Evolutionary conservation across 1,284 basidiomycete genomes (phyloP).

Genomic region (Microbotryomycetes sp.): DNA sequence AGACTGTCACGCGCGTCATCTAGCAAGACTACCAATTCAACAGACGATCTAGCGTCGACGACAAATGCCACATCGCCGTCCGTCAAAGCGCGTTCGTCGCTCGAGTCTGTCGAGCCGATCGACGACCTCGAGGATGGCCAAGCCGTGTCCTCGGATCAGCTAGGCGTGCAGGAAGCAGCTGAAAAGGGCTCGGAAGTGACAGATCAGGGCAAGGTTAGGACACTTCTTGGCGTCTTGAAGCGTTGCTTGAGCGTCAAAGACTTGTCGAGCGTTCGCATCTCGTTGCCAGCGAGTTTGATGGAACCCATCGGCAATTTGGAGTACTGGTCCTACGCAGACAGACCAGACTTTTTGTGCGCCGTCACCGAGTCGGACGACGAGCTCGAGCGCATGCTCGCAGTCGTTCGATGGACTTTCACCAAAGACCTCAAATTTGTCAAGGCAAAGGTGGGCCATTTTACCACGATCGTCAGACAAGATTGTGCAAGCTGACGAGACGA

Average conservation of each 20-base stretch:
- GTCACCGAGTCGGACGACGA: conserved; percentile 49
- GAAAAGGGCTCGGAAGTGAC: neutral
- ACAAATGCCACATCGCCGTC: neutral
- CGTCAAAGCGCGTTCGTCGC: neutral
- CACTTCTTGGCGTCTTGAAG: neutral
- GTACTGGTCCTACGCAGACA: conserved; percentile 69
- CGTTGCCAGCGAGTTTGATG: conserved; percentile 19
- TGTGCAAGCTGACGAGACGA: conserved; percentile 15
- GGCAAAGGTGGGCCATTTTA: conserved; percentile 75
- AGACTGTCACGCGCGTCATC: neutral
- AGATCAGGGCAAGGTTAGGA: neutral
- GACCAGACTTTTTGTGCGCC: conserved; percentile 61
- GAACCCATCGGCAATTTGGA: conserved; percentile 75
- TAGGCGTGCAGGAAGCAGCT: neutral
- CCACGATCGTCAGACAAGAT: conserved; percentile 10
- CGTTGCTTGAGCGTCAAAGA: conserved; percentile 19
- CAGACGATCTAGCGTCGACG: neutral
- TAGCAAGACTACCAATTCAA: neutral
- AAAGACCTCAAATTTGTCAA: conserved; percentile 93
- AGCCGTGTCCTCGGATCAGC: neutral
- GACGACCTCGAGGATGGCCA: neutral
- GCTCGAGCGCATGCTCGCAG: conserved; percentile 85
- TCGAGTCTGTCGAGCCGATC: neutral
- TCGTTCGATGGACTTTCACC: conserved; percentile 78
- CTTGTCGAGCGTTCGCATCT: conserved; percentile 15